A percentile compares a stretch with the other conserved stretches of the same genome.
Conservation (phyloP, 768 basidiomycete genomes). For the Steccherinum ochraceum region DNA sequence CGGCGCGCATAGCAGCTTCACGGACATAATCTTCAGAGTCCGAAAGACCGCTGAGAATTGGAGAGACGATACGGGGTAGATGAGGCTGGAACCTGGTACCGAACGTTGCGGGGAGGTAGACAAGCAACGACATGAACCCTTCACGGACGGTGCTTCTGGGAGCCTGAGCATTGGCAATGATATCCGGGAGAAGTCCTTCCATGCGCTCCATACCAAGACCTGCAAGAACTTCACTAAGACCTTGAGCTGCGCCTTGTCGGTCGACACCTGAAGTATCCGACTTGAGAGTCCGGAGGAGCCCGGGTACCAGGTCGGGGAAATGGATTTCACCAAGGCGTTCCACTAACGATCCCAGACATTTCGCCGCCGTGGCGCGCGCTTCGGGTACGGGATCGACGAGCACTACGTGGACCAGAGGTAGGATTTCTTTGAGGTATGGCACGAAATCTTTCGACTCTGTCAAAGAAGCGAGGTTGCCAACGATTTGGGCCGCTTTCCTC, state of each 20-base stretch:
- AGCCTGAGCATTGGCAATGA: constrained; percentile 86
- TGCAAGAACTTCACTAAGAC: constrained; percentile 89
- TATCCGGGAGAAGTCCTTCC: constrained; percentile 89
- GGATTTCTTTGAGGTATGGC: constrained; percentile 82
- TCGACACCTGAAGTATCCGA: constrained; percentile 94
- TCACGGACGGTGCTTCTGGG: constrained; percentile 88
- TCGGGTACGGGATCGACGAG: constrained; percentile 97
- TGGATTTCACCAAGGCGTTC: constrained; percentile 91
- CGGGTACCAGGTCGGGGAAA: constrained; percentile 95
- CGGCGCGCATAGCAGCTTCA: constrained; percentile 98
- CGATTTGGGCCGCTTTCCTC: constrained; percentile 93
- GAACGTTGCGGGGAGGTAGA: constrained; percentile 93
- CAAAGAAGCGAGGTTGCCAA: constrained; percentile 91
- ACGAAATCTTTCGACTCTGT: constrained; percentile 91
- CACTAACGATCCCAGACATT: constrained; percentile 93
- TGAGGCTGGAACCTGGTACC: constrained; percentile 96
- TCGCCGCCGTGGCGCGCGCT: constrained; percentile 94
- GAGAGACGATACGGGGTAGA: constrained; percentile 87
- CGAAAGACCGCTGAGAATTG: constrained; percentile 86
- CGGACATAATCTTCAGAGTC: constrained; percentile 94
- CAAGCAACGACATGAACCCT: constrained; percentile 97
- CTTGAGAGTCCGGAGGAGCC: constrained; percentile 79
- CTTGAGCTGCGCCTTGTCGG: constrained; percentile 96
- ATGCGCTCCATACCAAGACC: constrained; percentile 97
- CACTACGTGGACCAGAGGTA: constrained; percentile 89